These are phyloP conservation scores for Pseudocercospora musae DNA, from an alignment of 2,329 filamentous ascomycete genomes.

Conservation along the genomic window DNA sequence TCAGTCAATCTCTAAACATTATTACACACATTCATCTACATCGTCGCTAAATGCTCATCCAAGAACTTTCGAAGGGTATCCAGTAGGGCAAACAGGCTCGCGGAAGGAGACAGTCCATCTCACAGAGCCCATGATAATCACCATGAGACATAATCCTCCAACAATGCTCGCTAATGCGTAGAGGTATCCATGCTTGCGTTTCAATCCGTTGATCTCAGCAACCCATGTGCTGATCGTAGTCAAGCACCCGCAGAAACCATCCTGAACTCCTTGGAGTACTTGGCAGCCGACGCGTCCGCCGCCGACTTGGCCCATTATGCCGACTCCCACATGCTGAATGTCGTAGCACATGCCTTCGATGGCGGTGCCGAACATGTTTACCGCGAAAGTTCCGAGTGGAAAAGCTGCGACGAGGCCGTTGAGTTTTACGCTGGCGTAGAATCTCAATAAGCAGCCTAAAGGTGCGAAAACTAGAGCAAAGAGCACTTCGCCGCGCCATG, in stretches of 20 bases:
- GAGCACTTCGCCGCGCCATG: constrained; percentile 71
- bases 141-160: constrained; percentile 56
- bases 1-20: not conserved
- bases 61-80: constrained; percentile 31
- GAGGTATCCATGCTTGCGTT: constrained; percentile 58
- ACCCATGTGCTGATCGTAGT: constrained; percentile 51
- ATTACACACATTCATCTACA: not conserved
- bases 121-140: constrained; percentile 72
- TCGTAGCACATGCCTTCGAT: constrained; percentile 76
- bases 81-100: constrained; percentile 36
- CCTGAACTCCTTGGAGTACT: constrained; percentile 46
- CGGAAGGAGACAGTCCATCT: constrained; percentile 59
- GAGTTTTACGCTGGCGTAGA: constrained; percentile 67
- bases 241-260: constrained; percentile 49
- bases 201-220: constrained; percentile 41
- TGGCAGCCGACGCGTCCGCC: constrained; percentile 44
- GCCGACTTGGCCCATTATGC: constrained; percentile 38
- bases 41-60: constrained; percentile 14
- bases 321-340: constrained; percentile 60
- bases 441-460: constrained; percentile 70
- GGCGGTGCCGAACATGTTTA: constrained; percentile 74
- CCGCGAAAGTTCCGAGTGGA: constrained; percentile 79
- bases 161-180: constrained; percentile 64
- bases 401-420: constrained; percentile 67
- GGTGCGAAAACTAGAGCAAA: constrained; percentile 83